phyloP scores from a whole-genome alignment of 768 basidiomycete genomes.

The Tulasnella sp. region DNA sequence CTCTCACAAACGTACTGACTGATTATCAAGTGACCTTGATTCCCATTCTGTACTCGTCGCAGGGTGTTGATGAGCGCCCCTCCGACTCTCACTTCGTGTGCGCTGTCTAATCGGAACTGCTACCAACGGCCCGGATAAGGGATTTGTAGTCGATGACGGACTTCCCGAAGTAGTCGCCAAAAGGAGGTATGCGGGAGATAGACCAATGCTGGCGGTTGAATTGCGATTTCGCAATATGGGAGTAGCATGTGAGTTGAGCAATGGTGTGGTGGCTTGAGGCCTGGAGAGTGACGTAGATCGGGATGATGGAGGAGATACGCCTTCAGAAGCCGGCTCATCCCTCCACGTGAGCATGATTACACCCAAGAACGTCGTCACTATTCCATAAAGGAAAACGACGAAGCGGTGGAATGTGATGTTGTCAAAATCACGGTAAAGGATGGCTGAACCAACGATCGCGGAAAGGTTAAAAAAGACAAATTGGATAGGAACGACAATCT shows the following conservation, averaged over 20 bases:
- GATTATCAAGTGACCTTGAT: not conserved
- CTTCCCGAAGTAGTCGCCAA: not conserved
- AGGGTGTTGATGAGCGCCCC: no score
- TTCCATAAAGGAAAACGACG: conserved; percentile 76
- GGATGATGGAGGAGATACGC: conserved; percentile 7
- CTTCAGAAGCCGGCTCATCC: not conserved
- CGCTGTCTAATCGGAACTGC: not conserved
- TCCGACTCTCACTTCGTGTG: conserved; percentile 9
- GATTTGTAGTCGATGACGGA: conserved; percentile 6
- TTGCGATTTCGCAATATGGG: conserved; percentile 4
- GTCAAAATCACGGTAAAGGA: conserved; percentile 89
- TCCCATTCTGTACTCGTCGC: not conserved
- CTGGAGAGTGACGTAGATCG: conserved; percentile 4
- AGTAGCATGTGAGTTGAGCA: not conserved
- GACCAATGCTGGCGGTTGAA: conserved; percentile 6
- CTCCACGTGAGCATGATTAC: conserved; percentile 75
- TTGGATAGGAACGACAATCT: conserved; percentile 89
- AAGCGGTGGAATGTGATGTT: conserved; percentile 68
- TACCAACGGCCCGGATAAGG: conserved; percentile 1
- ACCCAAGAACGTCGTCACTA: conserved; percentile 76
- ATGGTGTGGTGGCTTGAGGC: not conserved
- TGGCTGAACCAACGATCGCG: conserved; percentile 82
- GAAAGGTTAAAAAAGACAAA: conserved; percentile 92
- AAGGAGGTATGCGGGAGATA: not conserved
- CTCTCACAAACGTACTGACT: conserved; percentile 2